These are phyloP conservation scores for Apiospora phragmitis DNA, from an alignment of 2,329 filamentous ascomycete species.

Conservation along the genomic window DNA sequence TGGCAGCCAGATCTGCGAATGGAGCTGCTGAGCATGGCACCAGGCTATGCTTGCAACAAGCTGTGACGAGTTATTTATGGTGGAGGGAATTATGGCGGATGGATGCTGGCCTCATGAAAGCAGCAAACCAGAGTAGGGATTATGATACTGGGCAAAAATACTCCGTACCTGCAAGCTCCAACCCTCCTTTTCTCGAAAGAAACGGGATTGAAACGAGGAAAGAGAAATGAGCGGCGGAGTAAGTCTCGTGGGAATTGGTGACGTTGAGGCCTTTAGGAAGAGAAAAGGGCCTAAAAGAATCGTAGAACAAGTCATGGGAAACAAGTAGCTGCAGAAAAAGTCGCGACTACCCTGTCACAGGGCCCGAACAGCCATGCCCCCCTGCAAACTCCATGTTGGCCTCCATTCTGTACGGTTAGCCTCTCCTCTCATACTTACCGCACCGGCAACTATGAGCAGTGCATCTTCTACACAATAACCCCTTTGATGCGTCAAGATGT, in stretches of 20 bases:
- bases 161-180: conserved; percentile 22
- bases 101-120: not conserved
- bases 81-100: conserved; percentile 15
- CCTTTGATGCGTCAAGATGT: not conserved
- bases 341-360: conserved; percentile 9
- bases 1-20: conserved; percentile 65
- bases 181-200: conserved; percentile 24
- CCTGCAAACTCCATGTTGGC: conserved; percentile 2
- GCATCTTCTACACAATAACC: not conserved
- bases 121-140: conserved; percentile 14
- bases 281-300: conserved; percentile 13
- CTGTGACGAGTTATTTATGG: conserved; percentile 19
- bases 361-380: not conserved
- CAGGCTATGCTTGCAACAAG: conserved; percentile 34
- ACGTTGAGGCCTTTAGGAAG: conserved; percentile 8
- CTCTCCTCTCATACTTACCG: not conserved
- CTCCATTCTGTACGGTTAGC: not conserved
- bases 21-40: conserved; percentile 72
- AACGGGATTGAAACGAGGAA: conserved; percentile 24
- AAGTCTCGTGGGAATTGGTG: conserved; percentile 38
- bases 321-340: conserved; percentile 2
- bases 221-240: conserved; percentile 50
- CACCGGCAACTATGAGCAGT: conserved; percentile 7
- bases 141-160: not conserved
- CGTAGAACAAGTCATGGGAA: conserved; percentile 4